A percentile compares a stretch with the other conserved stretches of the same genome.
Conservation (phyloP, 2,329 filamentous ascomycete species). For the Arthrobotrys entomopaga region DNA sequence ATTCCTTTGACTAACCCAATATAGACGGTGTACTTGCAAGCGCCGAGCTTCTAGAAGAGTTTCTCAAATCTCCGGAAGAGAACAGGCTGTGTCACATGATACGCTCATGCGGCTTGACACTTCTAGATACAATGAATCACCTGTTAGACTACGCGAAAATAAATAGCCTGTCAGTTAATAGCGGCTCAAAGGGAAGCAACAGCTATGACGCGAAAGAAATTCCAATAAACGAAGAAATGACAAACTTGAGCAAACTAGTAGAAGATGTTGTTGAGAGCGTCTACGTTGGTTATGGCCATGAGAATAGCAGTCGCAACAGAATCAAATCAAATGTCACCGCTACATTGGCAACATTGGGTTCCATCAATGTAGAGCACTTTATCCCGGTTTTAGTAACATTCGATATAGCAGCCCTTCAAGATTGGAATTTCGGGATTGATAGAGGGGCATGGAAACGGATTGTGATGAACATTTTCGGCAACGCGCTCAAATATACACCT, state of each 20-base stretch:
- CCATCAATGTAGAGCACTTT: conserved; percentile 55
- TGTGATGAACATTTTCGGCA: conserved; percentile 72
- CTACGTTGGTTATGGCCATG: conserved; percentile 63
- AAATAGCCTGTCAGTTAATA: conserved; percentile 42
- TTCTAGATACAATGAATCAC: conserved; percentile 68
- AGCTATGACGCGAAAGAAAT: neutral
- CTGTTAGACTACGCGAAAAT: conserved; percentile 64
- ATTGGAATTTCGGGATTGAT: conserved; percentile 69
- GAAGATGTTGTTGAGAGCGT: conserved; percentile 64
- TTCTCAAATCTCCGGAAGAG: conserved; percentile 65
- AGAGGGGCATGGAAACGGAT: conserved; percentile 68
- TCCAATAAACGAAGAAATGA: conserved; percentile 21
- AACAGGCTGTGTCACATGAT: conserved; percentile 65
- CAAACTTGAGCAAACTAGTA: conserved; percentile 58
- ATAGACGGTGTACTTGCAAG: conserved; percentile 66
- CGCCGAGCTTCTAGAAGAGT: conserved; percentile 68
- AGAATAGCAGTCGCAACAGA: conserved; percentile 1
- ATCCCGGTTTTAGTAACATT: conserved; percentile 65
- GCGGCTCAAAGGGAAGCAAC: neutral
- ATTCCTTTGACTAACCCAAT: conserved; percentile 1
- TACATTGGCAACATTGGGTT: conserved; percentile 7
- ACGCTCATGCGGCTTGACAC: conserved; percentile 66
- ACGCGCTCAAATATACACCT: conserved; percentile 71
- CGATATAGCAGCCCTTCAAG: conserved; percentile 65
- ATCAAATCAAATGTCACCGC: conserved; percentile 7